phyloP scores from a whole-genome alignment of 2,329 filamentous ascomycete species.

The Cercospora beticola region DNA sequence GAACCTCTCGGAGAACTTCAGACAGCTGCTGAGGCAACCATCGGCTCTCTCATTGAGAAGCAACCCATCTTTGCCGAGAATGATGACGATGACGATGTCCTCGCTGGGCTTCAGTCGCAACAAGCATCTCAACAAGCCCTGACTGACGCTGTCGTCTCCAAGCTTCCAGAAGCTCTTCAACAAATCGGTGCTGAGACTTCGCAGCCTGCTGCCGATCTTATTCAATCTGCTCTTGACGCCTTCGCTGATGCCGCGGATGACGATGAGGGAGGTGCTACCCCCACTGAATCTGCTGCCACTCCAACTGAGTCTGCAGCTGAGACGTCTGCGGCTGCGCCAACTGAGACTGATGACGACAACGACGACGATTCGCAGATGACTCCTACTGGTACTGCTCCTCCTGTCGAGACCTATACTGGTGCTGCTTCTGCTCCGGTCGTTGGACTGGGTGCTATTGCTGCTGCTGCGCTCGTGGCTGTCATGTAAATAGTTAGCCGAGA shows the following conservation, averaged over 20 bases:
- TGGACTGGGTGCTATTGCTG: background rate
- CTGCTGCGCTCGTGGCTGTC: background rate
- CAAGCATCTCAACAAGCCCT: background rate
- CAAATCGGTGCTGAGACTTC: background rate
- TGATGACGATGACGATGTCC: background rate
- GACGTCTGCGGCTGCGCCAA: background rate
- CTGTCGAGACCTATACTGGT: background rate
- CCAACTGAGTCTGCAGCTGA: background rate
- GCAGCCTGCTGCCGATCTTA: background rate
- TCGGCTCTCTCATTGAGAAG: background rate
- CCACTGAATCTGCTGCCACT: background rate
- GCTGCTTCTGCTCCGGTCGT: background rate
- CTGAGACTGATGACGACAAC: background rate
- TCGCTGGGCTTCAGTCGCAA: background rate
- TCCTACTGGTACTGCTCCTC: background rate
- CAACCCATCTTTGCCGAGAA: background rate
- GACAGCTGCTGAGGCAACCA: background rate
- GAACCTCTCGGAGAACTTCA: background rate
- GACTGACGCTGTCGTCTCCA: background rate
- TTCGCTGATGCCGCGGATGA: background rate
- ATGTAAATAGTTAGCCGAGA: background rate
- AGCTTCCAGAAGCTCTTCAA: background rate
- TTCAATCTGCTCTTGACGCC: background rate
- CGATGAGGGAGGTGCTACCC: background rate
- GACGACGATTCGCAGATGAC: background rate